Conservation (phyloP, 768 basidiomycete species). For the Cyclocybe aegerita region DNA sequence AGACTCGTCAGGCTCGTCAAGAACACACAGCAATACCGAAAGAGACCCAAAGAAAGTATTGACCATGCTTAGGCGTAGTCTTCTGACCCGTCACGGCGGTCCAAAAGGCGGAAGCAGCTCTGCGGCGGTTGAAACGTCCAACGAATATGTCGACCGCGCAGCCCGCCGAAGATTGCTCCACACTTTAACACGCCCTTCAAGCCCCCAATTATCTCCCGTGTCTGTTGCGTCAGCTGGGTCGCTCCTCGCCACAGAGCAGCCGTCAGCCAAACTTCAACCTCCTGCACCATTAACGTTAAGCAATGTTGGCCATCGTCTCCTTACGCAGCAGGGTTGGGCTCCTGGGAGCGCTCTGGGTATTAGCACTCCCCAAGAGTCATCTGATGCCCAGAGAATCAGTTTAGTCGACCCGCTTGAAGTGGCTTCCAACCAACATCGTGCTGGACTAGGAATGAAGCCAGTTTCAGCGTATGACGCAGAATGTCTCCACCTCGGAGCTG, state of each 20-base stretch:
- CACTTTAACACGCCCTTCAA: conserved; percentile 49
- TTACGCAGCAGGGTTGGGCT: conserved; percentile 76
- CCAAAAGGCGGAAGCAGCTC: conserved; percentile 8
- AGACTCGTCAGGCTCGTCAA: conserved; percentile 19
- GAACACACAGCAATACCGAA: conserved; percentile 12
- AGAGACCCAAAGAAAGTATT: conserved; percentile 67
- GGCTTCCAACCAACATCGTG: conserved; percentile 38
- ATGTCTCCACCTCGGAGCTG: not conserved
- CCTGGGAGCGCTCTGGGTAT: conserved; percentile 60
- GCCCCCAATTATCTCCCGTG: conserved; percentile 41
- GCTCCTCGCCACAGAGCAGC: not conserved
- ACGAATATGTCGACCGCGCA: conserved; percentile 64
- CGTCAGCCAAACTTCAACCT: conserved; percentile 23
- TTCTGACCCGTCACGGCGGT: conserved; percentile 52
- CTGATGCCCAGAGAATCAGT: conserved; percentile 33
- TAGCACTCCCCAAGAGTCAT: conserved; percentile 9
- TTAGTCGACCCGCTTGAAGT: conserved; percentile 61
- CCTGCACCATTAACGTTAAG: conserved; percentile 49
- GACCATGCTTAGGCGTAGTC: conserved; percentile 58
- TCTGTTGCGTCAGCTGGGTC: not conserved
- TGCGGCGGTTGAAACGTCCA: conserved; percentile 11
- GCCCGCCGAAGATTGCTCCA: conserved; percentile 65
- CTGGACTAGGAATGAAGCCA: conserved; percentile 53
- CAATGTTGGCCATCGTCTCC: conserved; percentile 68
- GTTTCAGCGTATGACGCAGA: conserved; percentile 1